These are phyloP conservation scores for Lonicera japonica DNA, from an alignment of 129 eudicot species.

Conservation along the genomic window DNA sequence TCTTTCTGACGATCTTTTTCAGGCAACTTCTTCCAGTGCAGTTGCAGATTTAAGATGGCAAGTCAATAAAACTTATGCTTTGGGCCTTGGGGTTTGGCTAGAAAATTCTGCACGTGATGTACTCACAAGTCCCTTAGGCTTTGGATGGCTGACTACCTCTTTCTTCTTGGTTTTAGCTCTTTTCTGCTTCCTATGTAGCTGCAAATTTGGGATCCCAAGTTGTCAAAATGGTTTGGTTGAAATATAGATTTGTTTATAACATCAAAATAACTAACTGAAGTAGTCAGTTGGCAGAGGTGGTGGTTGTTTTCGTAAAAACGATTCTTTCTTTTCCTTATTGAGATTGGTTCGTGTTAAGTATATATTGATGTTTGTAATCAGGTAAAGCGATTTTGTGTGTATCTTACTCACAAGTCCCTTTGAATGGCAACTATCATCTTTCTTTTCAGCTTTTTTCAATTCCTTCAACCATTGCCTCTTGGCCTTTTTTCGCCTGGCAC, in stretches of 20 bases:
- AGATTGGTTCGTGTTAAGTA: not conserved
- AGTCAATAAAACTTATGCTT: not conserved
- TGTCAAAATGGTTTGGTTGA: not conserved
- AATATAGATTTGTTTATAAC: too few species aligned
- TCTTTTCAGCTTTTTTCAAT: constrained; percentile 27
- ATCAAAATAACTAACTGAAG: too few species aligned
- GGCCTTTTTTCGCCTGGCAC: constrained; percentile 70
- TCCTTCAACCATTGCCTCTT: constrained; percentile 63
- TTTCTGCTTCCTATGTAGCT: constrained; percentile 25
- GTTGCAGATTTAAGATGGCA: constrained; percentile 32
- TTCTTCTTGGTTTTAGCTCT: constrained; percentile 14
- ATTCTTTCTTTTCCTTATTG: too few species aligned
- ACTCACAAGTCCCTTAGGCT: constrained; percentile 59
- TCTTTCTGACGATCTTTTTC: constrained; percentile 11
- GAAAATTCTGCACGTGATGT: not conserved
- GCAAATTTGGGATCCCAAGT: constrained; percentile 6
- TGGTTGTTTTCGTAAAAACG: too few species aligned
- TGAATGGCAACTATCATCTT: constrained; percentile 27
- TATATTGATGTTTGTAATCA: not conserved
- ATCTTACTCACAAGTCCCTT: constrained; percentile 35
- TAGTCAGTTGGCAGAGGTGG: too few species aligned
- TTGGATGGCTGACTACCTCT: constrained; percentile 27
- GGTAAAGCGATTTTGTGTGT: not conserved
- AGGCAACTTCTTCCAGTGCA: constrained; percentile 47
- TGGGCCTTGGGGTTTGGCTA: not conserved